A percentile compares a stretch with the other conserved stretches of the same genome.
phyloP scores from a whole-genome alignment of 2,329 filamentous ascomycete species.

The Penicillium sp. region DNA sequence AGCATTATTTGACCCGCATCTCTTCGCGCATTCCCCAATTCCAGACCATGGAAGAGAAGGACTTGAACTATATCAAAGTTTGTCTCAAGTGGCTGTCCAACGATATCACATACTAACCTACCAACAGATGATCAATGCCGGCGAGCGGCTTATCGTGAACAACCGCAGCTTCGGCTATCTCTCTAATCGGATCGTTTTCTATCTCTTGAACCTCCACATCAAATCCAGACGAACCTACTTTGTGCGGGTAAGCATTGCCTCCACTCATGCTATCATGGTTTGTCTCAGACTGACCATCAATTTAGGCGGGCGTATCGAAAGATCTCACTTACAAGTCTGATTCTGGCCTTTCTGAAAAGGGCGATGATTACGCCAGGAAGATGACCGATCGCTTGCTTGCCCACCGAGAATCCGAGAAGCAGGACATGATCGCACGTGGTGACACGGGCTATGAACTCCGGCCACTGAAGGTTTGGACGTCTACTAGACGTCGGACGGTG shows the following conservation, averaged over 20 bases:
- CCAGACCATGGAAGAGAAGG: constrained; percentile 91
- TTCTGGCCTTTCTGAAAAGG: constrained; percentile 77
- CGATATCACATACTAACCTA: background rate
- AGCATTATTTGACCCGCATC: constrained; percentile 87
- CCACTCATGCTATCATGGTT: background rate
- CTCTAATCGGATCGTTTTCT: constrained; percentile 96
- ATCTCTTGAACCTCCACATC: constrained; percentile 95
- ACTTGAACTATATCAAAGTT: constrained; percentile 91
- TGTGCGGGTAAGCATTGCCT: constrained; percentile 59
- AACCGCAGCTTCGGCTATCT: constrained; percentile 96
- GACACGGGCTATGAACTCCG: constrained; percentile 70
- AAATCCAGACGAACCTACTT: constrained; percentile 94
- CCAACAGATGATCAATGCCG: constrained; percentile 86
- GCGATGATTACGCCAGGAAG: constrained; percentile 76
- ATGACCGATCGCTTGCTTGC: constrained; percentile 82
- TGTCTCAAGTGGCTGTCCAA: background rate
- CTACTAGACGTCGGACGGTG: constrained; percentile 83
- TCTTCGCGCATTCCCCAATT: constrained; percentile 92
- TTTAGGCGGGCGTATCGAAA: constrained; percentile 72
- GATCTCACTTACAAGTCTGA: constrained; percentile 93
- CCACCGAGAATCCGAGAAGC: constrained; percentile 80
- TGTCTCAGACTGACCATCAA: constrained; percentile 16
- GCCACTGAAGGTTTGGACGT: constrained; percentile 90
- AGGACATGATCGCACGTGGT: constrained; percentile 67
- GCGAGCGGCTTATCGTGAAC: constrained; percentile 90